Percentiles rank a stretch among this genome's conserved stretches.
These are phyloP conservation scores for Rhypophila decipiens DNA, from an alignment of 495 filamentous ascomycete genomes.

Conservation along the genomic window DNA sequence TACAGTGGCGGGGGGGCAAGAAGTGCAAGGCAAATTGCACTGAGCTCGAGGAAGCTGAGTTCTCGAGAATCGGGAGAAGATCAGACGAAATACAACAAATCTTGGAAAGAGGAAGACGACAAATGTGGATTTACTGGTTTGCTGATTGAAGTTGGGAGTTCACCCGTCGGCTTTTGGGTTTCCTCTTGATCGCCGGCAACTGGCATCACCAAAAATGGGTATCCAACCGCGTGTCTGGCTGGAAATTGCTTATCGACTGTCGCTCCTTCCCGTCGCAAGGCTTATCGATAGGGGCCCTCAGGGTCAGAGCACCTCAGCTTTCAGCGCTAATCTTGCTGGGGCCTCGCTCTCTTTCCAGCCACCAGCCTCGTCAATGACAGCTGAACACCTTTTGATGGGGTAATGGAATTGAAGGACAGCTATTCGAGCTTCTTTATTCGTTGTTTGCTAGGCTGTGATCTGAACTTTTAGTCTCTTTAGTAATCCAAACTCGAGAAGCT, in stretches of 20 bases:
- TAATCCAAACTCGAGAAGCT: too few species aligned
- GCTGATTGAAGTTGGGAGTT: background rate
- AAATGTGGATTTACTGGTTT: background rate
- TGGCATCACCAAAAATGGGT: constrained; percentile 9
- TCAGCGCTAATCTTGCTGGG: constrained; percentile 8
- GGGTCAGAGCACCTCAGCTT: constrained; percentile 14
- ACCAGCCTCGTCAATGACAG: background rate
- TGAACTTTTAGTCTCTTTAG: too few species aligned
- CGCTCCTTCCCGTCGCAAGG: constrained; percentile 9
- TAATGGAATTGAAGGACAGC: background rate
- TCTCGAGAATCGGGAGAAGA: too few species aligned
- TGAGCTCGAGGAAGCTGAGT: too few species aligned
- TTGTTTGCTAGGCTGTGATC: too few species aligned
- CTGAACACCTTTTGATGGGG: background rate
- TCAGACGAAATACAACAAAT: too few species aligned
- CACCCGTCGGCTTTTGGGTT: background rate
- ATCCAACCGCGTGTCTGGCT: constrained; percentile 13
- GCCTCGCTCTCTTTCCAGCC: background rate
- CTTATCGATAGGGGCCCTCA: constrained; percentile 21
- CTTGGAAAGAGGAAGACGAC: background rate
- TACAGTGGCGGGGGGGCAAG: background rate
- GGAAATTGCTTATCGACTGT: constrained; percentile 31
- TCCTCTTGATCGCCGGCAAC: background rate
- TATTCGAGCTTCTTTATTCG: too few species aligned
- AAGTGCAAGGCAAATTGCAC: too few species aligned